Conservation (phyloP, 208 protist genomes). For the Wallacemonas collosoma region DNA sequence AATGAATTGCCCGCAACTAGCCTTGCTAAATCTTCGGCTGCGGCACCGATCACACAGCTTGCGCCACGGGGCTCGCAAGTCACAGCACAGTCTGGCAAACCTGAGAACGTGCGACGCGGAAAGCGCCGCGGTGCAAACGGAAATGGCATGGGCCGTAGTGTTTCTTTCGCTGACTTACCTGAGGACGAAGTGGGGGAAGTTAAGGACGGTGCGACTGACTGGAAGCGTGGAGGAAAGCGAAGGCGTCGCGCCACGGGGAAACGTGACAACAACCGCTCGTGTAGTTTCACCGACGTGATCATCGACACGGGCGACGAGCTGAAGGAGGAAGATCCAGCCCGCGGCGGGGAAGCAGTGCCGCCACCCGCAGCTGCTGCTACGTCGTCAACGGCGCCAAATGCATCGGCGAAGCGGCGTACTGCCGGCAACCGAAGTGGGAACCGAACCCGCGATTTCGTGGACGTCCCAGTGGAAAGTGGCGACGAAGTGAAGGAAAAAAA, state of each 20-base stretch:
- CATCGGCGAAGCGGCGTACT: conserved; percentile 30
- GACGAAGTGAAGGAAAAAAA: conserved; percentile 13
- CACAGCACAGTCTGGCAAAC: background rate
- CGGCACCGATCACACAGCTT: background rate
- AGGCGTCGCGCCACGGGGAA: conserved; percentile 26
- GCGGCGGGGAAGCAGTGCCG: background rate
- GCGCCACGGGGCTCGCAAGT: background rate
- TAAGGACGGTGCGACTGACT: conserved; percentile 26
- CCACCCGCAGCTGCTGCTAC: background rate
- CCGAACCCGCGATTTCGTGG: conserved; percentile 51
- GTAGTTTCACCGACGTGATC: conserved; percentile 50
- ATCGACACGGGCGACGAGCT: conserved; percentile 25
- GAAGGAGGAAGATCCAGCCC: conserved; percentile 7
- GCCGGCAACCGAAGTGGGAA: conserved; percentile 20
- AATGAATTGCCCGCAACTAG: conserved; percentile 14
- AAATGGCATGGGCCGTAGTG: conserved; percentile 18
- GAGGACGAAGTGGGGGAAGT: conserved; percentile 25
- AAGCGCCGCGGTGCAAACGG: conserved; percentile 12
- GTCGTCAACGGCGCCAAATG: conserved; percentile 14
- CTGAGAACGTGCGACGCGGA: background rate
- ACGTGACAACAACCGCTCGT: conserved; percentile 41
- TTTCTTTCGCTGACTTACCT: conserved; percentile 40
- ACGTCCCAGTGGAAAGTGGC: conserved; percentile 29
- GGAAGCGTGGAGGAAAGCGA: conserved; percentile 25
- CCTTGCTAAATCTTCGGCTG: conserved; percentile 1